Base-by-base conservation (phyloP, 1,284 basidiomycete species). In the Schizophyllum amplum region DNA sequence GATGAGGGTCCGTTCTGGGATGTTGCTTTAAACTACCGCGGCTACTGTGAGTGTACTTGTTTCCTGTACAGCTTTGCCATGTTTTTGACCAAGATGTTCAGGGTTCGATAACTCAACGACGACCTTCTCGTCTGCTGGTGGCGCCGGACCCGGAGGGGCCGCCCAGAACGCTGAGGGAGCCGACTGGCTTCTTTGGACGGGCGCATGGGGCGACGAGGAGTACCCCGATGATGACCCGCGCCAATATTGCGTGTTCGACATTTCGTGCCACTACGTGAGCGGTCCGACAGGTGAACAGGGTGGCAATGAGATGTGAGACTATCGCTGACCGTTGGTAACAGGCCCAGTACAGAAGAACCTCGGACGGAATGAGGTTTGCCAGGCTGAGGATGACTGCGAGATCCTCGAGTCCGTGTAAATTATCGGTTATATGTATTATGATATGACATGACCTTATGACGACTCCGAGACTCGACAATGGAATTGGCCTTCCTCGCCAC, bases 141-240 rank as follows among this genome's bases (percentile, higher is more conserved):
- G 67, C 21, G 65, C 60, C n/a, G 62, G 60, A 4, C 25, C 54
- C 2, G 68, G 66, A 5, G 65, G 56, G 3, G 54, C 60, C 24
- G 57, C 66, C 54, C 55, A 42, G 5, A 54, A 42, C 15, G 49
- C 47, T 11, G 67, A 68, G 59, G 66, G 64, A 33, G 60, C 61
- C 4, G 57, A 61, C 42, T 70, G 69, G 69, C 57, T 70, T 58
- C 55, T 58, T 53, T 70, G 65, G 54, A 27, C 24, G 27, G 68
- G 69, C n/a, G 54, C 27, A 46, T 70, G 69, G 69, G 69, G 69
- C 26, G 69, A 70, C 56, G 48, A 68, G 60, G 59, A 67, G 61
- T 68, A 67, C 54, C 61, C 62, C 20, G 47, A 62, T 15, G 50
- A 57, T 24, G 59, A 67, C 53, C 61, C 65, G 23, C 64, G 66